These are phyloP conservation scores for Auxenochlorella protothecoides DNA, from an alignment of 139 green algal species.

Conservation along the genomic window DNA sequence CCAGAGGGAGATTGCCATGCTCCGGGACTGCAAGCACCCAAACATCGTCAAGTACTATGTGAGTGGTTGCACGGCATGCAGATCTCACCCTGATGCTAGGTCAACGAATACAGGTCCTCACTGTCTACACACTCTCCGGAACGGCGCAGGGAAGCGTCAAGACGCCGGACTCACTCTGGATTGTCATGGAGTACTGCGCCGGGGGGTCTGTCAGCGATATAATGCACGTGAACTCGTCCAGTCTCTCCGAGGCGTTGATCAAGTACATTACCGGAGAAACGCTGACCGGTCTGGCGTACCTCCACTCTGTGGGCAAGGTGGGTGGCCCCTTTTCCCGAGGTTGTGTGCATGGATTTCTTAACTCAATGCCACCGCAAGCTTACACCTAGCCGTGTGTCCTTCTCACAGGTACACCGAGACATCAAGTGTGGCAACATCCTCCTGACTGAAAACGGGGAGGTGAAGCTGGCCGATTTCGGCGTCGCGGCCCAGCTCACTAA, in stretches of 20 bases:
- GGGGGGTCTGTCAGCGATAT: conserved; percentile 85
- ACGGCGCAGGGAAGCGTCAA: conserved; percentile 51
- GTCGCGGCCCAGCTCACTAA: conserved; percentile 59
- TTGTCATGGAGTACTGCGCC: conserved; percentile 97
- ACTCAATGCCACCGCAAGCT: too few relatives aligned
- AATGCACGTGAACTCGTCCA: conserved; percentile 40
- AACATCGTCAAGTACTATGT: conserved; percentile 75
- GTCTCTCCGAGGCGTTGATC: conserved; percentile 67
- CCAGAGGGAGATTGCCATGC: conserved; percentile 64
- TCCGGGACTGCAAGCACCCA: conserved; percentile 86
- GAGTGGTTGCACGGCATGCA: background rate
- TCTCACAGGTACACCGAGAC: conserved; percentile 70
- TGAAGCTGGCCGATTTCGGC: conserved; percentile 38
- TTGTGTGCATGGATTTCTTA: too few relatives aligned
- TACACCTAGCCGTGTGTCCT: too few relatives aligned
- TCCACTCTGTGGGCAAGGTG: conserved; percentile 70
- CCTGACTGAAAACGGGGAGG: conserved; percentile 54
- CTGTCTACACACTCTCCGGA: too few relatives aligned
- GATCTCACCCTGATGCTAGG: too few relatives aligned
- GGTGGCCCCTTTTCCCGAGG: background rate
- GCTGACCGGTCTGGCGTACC: conserved; percentile 75
- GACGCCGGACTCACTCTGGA: conserved; percentile 66
- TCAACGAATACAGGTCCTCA: too few relatives aligned
- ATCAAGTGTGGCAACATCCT: conserved; percentile 97
- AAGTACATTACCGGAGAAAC: conserved; percentile 76